A percentile compares a stretch with the other conserved stretches of the same genome.
These are phyloP conservation scores for Abrus precatorius DNA, from an alignment of 306 rosid genomes.

Conservation along the genomic window DNA sequence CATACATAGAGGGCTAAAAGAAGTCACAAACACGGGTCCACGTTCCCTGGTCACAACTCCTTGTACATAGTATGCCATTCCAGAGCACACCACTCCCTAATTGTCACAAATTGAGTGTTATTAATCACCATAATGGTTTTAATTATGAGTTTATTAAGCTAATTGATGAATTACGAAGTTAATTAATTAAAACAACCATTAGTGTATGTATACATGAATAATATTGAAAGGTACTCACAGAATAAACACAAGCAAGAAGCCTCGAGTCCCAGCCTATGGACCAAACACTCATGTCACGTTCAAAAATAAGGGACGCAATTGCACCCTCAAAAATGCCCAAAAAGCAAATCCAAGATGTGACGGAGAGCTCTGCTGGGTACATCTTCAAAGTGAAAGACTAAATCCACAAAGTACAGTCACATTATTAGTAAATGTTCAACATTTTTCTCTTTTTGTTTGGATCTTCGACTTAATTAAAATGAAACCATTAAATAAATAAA, in stretches of 20 bases:
- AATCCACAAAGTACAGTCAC: constrained; percentile 8
- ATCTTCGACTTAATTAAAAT: neutral
- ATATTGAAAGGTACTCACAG: constrained; percentile 61
- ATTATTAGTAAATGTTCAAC: neutral
- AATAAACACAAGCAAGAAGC: constrained; percentile 90
- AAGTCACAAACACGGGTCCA: constrained; percentile 94
- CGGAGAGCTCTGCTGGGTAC: constrained; percentile 89
- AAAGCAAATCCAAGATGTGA: constrained; percentile 86
- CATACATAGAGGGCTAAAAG: constrained; percentile 94
- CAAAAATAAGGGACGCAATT: constrained; percentile 68
- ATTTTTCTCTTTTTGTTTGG: neutral
- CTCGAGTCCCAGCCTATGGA: constrained; percentile 86
- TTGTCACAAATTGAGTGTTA: neutral
- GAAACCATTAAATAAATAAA: neutral
- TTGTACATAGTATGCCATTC: constrained; percentile 92
- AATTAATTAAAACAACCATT: neutral
- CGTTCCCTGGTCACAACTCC: constrained; percentile 84
- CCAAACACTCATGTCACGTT: constrained; percentile 88
- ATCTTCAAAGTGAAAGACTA: constrained; percentile 86
- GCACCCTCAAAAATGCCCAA: constrained; percentile 81
- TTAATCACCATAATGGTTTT: neutral
- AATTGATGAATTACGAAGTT: neutral
- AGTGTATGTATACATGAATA: neutral
- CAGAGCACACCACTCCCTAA: constrained; percentile 93
- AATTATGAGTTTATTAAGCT: neutral